A percentile compares a stretch with the other conserved stretches of the same genome.
phyloP scores from a whole-genome alignment of 1,284 basidiomycete species.

The Papiliotrema nemorosa region DNA sequence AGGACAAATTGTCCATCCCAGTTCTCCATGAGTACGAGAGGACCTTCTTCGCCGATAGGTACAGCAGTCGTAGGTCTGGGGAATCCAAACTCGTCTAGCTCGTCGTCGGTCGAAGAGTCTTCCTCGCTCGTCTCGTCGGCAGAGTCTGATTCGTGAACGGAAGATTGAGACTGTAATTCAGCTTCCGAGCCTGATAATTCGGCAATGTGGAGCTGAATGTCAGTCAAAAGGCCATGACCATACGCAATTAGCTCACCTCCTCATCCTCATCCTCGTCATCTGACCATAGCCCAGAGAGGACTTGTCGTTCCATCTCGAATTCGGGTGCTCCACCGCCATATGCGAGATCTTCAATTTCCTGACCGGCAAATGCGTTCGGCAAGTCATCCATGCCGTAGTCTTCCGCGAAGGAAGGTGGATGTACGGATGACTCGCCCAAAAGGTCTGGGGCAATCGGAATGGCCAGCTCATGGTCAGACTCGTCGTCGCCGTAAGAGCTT shows the following conservation, averaged over 20 bases:
- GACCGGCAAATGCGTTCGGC: slow-evolving; percentile 40
- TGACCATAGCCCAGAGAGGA: slow-evolving; percentile 19
- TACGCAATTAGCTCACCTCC: slow-evolving; percentile 20
- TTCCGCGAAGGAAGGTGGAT: slow-evolving; percentile 14
- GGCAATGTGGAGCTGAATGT: slow-evolving; percentile 33
- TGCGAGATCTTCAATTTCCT: slow-evolving; percentile 45
- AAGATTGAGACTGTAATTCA: slow-evolving; percentile 42
- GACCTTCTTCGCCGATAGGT: slow-evolving; percentile 7
- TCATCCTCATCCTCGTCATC: slow-evolving; percentile 33
- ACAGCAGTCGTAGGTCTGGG: slow-evolving; percentile 18
- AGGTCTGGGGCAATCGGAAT: background rate
- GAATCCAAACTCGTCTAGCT: slow-evolving; percentile 46
- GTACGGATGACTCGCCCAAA: background rate
- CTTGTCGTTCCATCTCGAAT: slow-evolving; percentile 24
- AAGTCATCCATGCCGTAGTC: slow-evolving; percentile 32
- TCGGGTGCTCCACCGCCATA: slow-evolving; percentile 39
- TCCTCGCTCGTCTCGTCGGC: slow-evolving; percentile 21
- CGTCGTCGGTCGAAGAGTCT: slow-evolving; percentile 30
- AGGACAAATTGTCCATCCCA: slow-evolving; percentile 47
- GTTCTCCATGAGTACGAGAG: slow-evolving; percentile 47
- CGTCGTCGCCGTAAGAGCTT: slow-evolving; percentile 43
- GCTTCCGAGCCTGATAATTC: slow-evolving; percentile 43
- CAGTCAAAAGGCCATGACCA: background rate
- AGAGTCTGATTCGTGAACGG: slow-evolving; percentile 29
- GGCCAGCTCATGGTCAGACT: slow-evolving; percentile 31